phyloP scores from a whole-genome alignment of 1,284 basidiomycete genomes.

The Pseudozyma tsukubaensis region DNA sequence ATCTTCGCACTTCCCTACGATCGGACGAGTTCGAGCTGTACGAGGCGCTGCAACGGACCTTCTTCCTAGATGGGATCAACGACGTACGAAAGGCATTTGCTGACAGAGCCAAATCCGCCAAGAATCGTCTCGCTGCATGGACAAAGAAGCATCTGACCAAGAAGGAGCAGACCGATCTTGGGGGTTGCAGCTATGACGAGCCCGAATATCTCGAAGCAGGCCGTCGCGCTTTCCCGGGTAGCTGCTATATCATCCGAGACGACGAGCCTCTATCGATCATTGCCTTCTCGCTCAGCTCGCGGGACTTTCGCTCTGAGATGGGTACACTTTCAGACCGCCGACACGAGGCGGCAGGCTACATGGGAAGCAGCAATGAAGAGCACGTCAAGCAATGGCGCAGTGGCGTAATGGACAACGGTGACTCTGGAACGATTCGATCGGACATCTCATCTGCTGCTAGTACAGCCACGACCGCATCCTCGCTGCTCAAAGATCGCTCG shows the following conservation, averaged over 20 bases:
- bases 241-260: slow-evolving; percentile 53
- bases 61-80: slow-evolving; percentile 49
- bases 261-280: slow-evolving; percentile 63
- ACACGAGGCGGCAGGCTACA: slow-evolving; percentile 32
- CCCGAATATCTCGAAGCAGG: slow-evolving; percentile 49
- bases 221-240: slow-evolving; percentile 55
- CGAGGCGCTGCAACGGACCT: slow-evolving; percentile 46
- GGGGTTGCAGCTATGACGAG: slow-evolving; percentile 39
- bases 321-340: slow-evolving; percentile 24
- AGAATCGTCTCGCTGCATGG: slow-evolving; percentile 57
- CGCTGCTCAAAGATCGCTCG: slow-evolving; percentile 28
- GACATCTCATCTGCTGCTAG: slow-evolving; percentile 32
- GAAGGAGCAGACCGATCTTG: slow-evolving; percentile 46
- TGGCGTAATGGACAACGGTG: slow-evolving; percentile 32
- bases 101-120: slow-evolving; percentile 58
- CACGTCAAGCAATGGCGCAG: slow-evolving; percentile 55
- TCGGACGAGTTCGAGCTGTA: slow-evolving; percentile 61
- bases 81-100: slow-evolving; percentile 57
- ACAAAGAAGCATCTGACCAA: slow-evolving; percentile 56
- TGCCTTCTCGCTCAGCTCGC: slow-evolving; percentile 61
- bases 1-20: slow-evolving; percentile 41
- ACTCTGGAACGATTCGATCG: slow-evolving; percentile 21
- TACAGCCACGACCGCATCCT: slow-evolving; percentile 25
- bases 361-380: slow-evolving; percentile 42
- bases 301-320: slow-evolving; percentile 54